Evolutionary conservation across 2,329 filamentous ascomycete genomes (phyloP).

Genomic region (Penicillium sp.): DNA sequence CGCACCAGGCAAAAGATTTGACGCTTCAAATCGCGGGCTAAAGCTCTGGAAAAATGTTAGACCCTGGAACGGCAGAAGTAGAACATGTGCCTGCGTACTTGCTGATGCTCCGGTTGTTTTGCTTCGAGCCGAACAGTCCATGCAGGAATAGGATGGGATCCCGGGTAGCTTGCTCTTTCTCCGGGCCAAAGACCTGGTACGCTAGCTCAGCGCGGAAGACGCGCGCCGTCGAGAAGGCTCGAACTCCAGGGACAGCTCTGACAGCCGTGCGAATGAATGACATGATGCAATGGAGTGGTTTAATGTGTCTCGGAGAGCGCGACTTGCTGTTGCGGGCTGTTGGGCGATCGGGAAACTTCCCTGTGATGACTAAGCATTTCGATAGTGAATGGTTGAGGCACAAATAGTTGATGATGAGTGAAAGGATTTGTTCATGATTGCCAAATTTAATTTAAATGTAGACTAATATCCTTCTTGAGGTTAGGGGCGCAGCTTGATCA

Average conservation of each 20-base stretch:
- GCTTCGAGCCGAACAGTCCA: conserved; percentile 91
- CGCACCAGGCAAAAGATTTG: conserved; percentile 80
- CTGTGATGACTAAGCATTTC: conserved; percentile 15
- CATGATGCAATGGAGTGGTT: conserved; percentile 12
- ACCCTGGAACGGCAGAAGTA: not conserved
- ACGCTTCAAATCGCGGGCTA: conserved; percentile 79
- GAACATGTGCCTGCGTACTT: conserved; percentile 64
- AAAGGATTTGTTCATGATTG: no score
- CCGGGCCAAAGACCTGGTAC: conserved; percentile 42
- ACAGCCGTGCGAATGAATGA: conserved; percentile 6
- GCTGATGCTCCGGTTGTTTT: conserved; percentile 92
- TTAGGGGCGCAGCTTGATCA: no score
- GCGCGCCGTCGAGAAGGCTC: conserved; percentile 39
- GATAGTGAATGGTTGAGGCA: no score
- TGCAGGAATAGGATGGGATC: conserved; percentile 85
- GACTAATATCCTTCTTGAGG: no score
- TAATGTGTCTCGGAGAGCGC: conserved; percentile 5
- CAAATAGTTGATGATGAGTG: no score
- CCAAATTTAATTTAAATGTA: no score
- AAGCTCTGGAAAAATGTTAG: conserved; percentile 52
- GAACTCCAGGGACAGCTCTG: conserved; percentile 17
- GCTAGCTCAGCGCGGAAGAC: conserved; percentile 35
- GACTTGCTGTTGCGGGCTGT: conserved; percentile 3
- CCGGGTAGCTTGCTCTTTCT: conserved; percentile 36
- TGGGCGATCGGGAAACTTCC: conserved; percentile 12